Evolutionary conservation across 441 rosid genomes (phyloP).

Genomic region (Arabidopsis hybrid): DNA sequence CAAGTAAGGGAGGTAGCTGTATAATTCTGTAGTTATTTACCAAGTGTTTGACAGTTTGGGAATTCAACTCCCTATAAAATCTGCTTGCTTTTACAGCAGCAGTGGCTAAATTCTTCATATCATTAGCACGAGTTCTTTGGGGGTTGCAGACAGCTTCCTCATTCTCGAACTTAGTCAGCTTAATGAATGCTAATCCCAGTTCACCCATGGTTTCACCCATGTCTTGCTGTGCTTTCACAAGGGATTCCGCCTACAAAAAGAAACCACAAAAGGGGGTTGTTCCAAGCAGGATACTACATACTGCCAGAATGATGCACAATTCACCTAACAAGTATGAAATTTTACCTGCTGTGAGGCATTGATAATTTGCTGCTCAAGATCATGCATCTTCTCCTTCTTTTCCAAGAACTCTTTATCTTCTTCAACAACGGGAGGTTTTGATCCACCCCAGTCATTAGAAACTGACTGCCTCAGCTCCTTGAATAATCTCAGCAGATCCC

Average conservation of each 20-base stretch:
- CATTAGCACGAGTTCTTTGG: slow-evolving; percentile 73
- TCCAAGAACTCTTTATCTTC: slow-evolving; percentile 85
- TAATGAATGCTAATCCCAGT: slow-evolving; percentile 76
- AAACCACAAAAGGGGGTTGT: background rate
- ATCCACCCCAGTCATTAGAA: slow-evolving; percentile 79
- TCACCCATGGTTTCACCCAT: slow-evolving; percentile 94
- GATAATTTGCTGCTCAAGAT: slow-evolving; percentile 81
- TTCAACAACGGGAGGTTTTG: slow-evolving; percentile 69
- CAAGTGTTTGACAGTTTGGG: slow-evolving; percentile 88
- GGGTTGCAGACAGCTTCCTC: slow-evolving; percentile 74
- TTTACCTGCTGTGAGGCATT: slow-evolving; percentile 83
- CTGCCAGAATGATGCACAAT: background rate
- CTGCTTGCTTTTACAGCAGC: slow-evolving; percentile 90
- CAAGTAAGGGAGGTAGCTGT: background rate
- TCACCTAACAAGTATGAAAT: slow-evolving; percentile 14
- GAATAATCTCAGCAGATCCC: slow-evolving; percentile 79
- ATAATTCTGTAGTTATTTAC: slow-evolving; percentile 44
- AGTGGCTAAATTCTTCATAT: slow-evolving; percentile 84
- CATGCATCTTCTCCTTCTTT: slow-evolving; percentile 75
- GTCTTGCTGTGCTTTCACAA: slow-evolving; percentile 89
- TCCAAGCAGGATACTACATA: slow-evolving; percentile 23
- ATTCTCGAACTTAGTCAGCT: slow-evolving; percentile 78
- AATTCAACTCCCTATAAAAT: slow-evolving; percentile 78
- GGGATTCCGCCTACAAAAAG: slow-evolving; percentile 66
- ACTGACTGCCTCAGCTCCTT: slow-evolving; percentile 82